Evolutionary conservation across 441 rosid species (phyloP).

Genomic region (Arabidopsis lyrata): DNA sequence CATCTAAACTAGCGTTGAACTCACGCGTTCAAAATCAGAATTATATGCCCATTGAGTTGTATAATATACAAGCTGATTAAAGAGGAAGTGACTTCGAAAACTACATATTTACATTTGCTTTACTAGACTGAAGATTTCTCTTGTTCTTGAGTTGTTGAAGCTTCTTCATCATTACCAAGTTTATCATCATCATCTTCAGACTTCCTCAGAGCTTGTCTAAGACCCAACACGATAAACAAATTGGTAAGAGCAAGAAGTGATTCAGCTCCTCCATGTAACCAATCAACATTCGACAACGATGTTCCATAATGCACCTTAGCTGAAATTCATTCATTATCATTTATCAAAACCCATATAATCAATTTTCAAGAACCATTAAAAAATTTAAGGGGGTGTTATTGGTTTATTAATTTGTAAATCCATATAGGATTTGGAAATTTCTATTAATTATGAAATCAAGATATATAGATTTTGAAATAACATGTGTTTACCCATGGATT

Average conservation of each 20-base stretch:
- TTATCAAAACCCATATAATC: not conserved
- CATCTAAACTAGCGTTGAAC: not conserved
- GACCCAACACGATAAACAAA: conserved; percentile 82
- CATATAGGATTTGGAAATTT: no score
- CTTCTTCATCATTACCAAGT: not conserved
- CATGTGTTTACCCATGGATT: no score
- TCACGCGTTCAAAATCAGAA: conserved; percentile 7
- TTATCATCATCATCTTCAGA: conserved; percentile 41
- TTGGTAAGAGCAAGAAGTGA: conserved; percentile 87
- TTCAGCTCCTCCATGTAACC: conserved; percentile 93
- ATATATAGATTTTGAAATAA: no score
- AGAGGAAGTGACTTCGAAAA: not conserved
- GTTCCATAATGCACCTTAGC: conserved; percentile 90
- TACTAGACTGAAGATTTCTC: conserved; percentile 30
- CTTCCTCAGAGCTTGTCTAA: conserved; percentile 74
- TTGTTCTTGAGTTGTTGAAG: conserved; percentile 29
- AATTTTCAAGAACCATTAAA: conserved; percentile 9
- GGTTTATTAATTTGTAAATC: no score
- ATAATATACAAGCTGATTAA: not conserved
- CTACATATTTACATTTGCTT: no score
- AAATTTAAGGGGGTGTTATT: no score
- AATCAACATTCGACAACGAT: conserved; percentile 88
- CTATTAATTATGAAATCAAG: no score
- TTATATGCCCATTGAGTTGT: conserved; percentile 1
- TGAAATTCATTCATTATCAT: conserved; percentile 41